These are phyloP conservation scores for Neoboletus subvelutipes DNA, from an alignment of 768 basidiomycete species.

Conservation along the genomic window DNA sequence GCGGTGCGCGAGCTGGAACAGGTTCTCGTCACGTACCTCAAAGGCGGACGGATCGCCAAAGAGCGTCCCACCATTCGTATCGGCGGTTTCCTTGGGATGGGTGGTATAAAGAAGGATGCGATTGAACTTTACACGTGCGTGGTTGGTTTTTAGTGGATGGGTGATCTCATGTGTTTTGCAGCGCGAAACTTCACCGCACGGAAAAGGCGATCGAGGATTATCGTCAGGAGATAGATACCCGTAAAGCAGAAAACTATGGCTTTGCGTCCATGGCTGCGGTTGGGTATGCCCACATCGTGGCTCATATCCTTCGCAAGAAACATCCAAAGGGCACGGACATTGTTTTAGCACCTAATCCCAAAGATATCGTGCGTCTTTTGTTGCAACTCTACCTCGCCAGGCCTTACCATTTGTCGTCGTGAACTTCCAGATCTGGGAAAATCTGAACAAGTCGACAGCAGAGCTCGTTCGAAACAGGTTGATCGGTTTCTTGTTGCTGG, in stretches of 20 bases:
- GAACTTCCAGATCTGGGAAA: slow-evolving; percentile 74
- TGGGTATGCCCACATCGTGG: slow-evolving; percentile 85
- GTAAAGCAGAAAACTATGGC: slow-evolving; percentile 85
- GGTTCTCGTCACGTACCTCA: slow-evolving; percentile 87
- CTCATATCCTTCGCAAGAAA: slow-evolving; percentile 65
- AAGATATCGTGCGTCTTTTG: slow-evolving; percentile 65
- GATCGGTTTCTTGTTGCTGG: slow-evolving; percentile 78
- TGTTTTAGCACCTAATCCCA: slow-evolving; percentile 80
- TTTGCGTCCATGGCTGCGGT: slow-evolving; percentile 90
- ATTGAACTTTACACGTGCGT: slow-evolving; percentile 92
- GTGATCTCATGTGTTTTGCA: slow-evolving; percentile 20
- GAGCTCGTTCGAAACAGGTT: slow-evolving; percentile 65
- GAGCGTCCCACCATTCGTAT: slow-evolving; percentile 79
- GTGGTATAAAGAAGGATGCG: slow-evolving; percentile 84
- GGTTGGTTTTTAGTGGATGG: not conserved
- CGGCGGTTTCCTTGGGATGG: slow-evolving; percentile 79
- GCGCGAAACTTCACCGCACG: slow-evolving; percentile 53
- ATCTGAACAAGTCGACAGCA: slow-evolving; percentile 71
- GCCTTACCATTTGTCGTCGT: not conserved
- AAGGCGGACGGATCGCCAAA: slow-evolving; percentile 73
- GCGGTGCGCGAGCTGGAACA: slow-evolving; percentile 93
- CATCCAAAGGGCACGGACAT: slow-evolving; percentile 72
- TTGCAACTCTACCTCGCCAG: not conserved
- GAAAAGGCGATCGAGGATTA: slow-evolving; percentile 74
- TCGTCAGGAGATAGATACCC: slow-evolving; percentile 67